phyloP scores from a whole-genome alignment of 2,329 filamentous ascomycete genomes.

The Talaromyces sp. region DNA sequence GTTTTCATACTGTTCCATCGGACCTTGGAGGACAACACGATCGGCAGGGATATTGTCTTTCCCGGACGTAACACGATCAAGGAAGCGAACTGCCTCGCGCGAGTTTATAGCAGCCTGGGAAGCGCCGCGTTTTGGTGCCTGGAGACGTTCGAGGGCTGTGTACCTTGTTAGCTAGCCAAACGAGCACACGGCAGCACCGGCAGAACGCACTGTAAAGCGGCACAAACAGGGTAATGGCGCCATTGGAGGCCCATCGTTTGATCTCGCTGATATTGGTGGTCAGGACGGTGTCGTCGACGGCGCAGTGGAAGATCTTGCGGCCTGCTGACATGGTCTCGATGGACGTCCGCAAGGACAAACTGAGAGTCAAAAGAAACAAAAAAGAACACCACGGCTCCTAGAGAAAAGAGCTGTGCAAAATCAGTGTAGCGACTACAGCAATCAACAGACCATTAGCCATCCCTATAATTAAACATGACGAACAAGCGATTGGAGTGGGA shows the following conservation, averaged over 20 bases:
- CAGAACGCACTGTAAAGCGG: slow-evolving; percentile 45
- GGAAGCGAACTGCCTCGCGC: slow-evolving; percentile 47
- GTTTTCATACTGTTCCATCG: slow-evolving; percentile 44
- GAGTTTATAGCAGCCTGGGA: slow-evolving; percentile 46
- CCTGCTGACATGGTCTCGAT: slow-evolving; percentile 30
- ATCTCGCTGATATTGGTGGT: slow-evolving; percentile 49
- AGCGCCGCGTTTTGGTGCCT: slow-evolving; percentile 39
- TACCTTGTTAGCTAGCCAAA: not conserved
- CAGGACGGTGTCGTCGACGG: slow-evolving; percentile 49
- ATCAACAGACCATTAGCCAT: not conserved
- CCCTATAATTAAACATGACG: not conserved
- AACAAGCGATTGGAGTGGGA: slow-evolving; percentile 4
- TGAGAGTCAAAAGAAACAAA: not conserved
- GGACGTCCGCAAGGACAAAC: not conserved
- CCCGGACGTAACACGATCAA: slow-evolving; percentile 46
- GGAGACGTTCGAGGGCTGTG: slow-evolving; percentile 42
- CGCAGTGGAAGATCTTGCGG: slow-evolving; percentile 47
- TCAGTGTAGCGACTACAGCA: slow-evolving; percentile 5
- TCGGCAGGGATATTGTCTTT: slow-evolving; percentile 39
- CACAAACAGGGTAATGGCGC: slow-evolving; percentile 45
- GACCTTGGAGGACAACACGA: slow-evolving; percentile 42
- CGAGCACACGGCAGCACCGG: not conserved
- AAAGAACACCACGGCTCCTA: slow-evolving; percentile 4
- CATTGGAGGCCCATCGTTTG: slow-evolving; percentile 47
- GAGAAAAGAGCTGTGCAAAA: slow-evolving; percentile 5